Base-by-base conservation (phyloP, 148 eudicot species). In the Camellia japonica region DNA sequence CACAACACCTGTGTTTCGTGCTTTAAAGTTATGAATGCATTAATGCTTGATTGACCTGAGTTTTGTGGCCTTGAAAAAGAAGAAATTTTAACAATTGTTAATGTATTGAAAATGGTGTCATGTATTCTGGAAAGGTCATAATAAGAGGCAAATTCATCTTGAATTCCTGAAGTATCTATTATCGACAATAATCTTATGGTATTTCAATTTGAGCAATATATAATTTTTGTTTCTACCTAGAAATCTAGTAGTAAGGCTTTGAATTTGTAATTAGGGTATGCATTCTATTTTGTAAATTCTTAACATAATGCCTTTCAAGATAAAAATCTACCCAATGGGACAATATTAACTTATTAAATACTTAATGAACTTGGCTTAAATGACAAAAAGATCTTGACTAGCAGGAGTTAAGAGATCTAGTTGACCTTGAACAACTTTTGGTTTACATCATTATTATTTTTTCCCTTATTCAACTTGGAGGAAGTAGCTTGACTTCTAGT, bases 11-110 rank as follows among this genome's bases (percentile, higher is more conserved):
- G 23, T 18, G 56, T 49, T 71, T 71, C 42, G 10, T 68, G 72
- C 72, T 44, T 66, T 14, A 42, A 15, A 68, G 72, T 68, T 68
- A 68, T 43, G 20, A 43, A 68, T 68, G 41, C 19, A 68, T 68
- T 62, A 9, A 43, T 43, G 52, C 5, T 68, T 12, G 46, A 18
- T 14, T 62, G 66, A n/a, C 19, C 38, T n/a, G 9, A 19, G 66
- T 14, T 68, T 44, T 44, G 9, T 42, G 16, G 49, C n/a, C 72
- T 42, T 43, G 20, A 68, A 44, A 16, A 68, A 44, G 51, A 42
- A 43, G 9, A 68, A 68, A 44, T 5, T 42, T 43, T 43, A 16
- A 68, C 0, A 6, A 15, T 43, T 16, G 10, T 13, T 68, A 5
- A 60, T 20, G 10, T n/a, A 38, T 62, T 47, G 11, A 60, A 60